Percentiles rank a stretch among this genome's conserved stretches.
These are phyloP conservation scores for Euphorbia schlechtendalii DNA, from an alignment of 441 rosid genomes.

Conservation along the genomic window DNA sequence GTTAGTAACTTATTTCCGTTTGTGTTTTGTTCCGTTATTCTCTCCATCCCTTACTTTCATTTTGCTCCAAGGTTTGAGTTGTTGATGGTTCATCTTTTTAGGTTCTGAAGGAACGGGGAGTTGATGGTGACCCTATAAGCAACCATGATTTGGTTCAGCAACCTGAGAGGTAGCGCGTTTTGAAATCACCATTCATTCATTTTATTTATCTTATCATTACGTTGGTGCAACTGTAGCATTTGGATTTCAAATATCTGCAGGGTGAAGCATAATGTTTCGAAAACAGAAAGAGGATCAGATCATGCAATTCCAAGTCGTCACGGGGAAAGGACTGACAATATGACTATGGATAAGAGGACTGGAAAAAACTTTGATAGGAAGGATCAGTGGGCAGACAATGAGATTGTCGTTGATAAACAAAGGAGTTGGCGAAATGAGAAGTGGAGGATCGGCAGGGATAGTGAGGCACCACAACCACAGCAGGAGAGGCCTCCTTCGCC, in stretches of 20 bases:
- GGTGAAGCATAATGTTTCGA: slow-evolving; percentile 31
- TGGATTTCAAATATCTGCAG: slow-evolving; percentile 21
- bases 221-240: not conserved
- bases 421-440: slow-evolving; percentile 59
- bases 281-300: slow-evolving; percentile 43
- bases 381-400: slow-evolving; percentile 35
- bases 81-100: slow-evolving; percentile 23
- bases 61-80: not conserved
- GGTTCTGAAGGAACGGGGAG: slow-evolving; percentile 73
- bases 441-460: slow-evolving; percentile 38
- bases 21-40: not conserved
- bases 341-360: slow-evolving; percentile 38
- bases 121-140: slow-evolving; percentile 35
- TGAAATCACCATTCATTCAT: no score
- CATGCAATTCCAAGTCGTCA: slow-evolving; percentile 25
- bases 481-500: slow-evolving; percentile 73
- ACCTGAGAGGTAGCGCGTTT: slow-evolving; percentile 21
- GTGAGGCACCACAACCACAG: slow-evolving; percentile 33
- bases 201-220: no score
- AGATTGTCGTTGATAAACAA: slow-evolving; percentile 47
- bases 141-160: slow-evolving; percentile 36
- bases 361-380: slow-evolving; percentile 48
- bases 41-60: not conserved
- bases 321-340: slow-evolving; percentile 35
- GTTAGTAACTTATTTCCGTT: slow-evolving; percentile 35